Percentiles rank a stretch among this genome's conserved stretches.
phyloP scores from a whole-genome alignment of 2,329 filamentous ascomycete genomes.

The Elsinoe perseae region DNA sequence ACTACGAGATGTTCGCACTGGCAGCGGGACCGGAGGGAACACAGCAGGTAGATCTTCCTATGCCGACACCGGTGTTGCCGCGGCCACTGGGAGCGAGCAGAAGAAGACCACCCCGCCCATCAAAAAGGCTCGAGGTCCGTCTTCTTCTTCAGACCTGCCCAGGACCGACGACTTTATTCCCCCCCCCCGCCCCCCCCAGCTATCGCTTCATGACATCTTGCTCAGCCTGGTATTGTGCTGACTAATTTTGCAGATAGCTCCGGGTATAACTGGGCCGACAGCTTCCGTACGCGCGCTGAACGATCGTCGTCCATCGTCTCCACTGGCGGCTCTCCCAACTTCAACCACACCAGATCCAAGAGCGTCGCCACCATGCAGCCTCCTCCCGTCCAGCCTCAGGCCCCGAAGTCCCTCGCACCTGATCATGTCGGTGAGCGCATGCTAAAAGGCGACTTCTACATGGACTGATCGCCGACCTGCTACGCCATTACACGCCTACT shows the following conservation, averaged over 20 bases:
- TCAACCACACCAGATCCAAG: constrained; percentile 57
- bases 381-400: constrained; percentile 40
- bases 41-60: constrained; percentile 51
- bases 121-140: constrained; percentile 50
- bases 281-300: constrained; percentile 84
- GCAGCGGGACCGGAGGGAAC: constrained; percentile 46
- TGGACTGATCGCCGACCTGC: constrained; percentile 57
- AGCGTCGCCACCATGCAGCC: constrained; percentile 58
- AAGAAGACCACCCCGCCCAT: constrained; percentile 20
- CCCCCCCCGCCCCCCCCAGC: not conserved
- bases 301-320: constrained; percentile 55
- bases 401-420: constrained; percentile 56
- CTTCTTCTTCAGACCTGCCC: constrained; percentile 27
- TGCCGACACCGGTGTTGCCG: constrained; percentile 16
- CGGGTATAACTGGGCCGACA: constrained; percentile 95
- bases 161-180: constrained; percentile 1
- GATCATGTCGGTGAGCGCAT: constrained; percentile 97
- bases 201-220: constrained; percentile 20
- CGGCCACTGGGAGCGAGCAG: constrained; percentile 16
- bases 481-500: not conserved
- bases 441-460: constrained; percentile 94
- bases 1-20: constrained; percentile 58
- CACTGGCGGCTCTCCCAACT: constrained; percentile 35
- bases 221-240: constrained; percentile 31
- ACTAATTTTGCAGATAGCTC: constrained; percentile 60